Conservation (phyloP, 2,329 filamentous ascomycete genomes). For the Penicillium thymicola region DNA sequence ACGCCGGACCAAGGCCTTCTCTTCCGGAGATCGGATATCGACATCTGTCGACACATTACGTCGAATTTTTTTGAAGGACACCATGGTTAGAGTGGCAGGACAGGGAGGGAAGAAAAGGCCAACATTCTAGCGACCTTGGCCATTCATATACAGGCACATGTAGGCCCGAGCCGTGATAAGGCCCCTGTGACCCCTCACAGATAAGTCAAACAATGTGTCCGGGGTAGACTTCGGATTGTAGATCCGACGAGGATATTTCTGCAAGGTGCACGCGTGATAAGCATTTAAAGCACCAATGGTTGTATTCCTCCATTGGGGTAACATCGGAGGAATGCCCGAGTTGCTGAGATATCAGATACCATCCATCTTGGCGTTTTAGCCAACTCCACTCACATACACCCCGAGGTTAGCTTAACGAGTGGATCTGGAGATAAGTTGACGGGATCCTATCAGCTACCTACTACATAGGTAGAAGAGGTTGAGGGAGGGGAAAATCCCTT, state of each 20-base stretch:
- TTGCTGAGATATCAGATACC: neutral
- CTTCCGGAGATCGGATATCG: conserved; percentile 26
- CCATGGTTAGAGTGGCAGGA: conserved; percentile 7
- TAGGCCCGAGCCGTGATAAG: neutral
- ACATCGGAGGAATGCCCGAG: neutral
- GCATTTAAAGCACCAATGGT: conserved; percentile 7
- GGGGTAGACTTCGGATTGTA: neutral
- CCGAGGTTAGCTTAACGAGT: neutral
- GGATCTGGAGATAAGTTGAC: neutral
- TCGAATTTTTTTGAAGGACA: conserved; percentile 12
- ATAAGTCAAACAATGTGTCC: conserved; percentile 5
- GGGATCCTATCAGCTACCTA: neutral
- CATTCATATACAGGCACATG: neutral
- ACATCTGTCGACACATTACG: conserved; percentile 5
- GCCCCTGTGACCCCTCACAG: conserved; percentile 7
- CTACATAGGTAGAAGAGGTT: too few relatives aligned
- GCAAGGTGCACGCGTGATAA: conserved; percentile 1
- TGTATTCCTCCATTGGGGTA: neutral
- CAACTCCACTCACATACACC: neutral
- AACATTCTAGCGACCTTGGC: neutral
- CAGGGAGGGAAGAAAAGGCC: neutral
- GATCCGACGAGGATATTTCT: conserved; percentile 5
- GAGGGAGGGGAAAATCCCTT: neutral
- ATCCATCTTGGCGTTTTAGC: neutral
- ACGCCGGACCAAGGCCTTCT: conserved; percentile 37